Evolutionary conservation across 805 yeast genomes (phyloP).

Genomic region (Lipomyces starkeyi): DNA sequence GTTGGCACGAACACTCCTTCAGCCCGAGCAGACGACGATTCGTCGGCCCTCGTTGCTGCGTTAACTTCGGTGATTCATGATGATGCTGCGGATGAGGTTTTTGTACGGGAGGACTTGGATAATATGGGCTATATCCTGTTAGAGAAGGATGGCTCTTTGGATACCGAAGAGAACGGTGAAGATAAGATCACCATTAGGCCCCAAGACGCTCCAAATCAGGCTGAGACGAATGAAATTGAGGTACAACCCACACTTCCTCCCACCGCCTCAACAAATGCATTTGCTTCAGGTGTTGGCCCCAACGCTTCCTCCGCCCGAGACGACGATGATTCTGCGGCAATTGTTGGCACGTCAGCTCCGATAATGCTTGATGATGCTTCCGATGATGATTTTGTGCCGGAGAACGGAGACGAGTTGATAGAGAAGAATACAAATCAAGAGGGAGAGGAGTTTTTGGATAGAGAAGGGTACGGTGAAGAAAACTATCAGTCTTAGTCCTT

Average conservation of each 20-base stretch:
- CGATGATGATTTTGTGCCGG: conserved; percentile 31
- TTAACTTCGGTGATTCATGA: conserved; percentile 19
- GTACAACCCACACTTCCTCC: background rate
- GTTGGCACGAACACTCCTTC: background rate
- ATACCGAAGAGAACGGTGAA: conserved; percentile 28
- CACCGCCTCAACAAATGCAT: background rate
- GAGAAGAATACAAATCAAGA: conserved; percentile 13
- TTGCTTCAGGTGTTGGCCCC: background rate
- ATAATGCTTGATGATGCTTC: conserved; percentile 4
- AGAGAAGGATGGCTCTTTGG: conserved; percentile 32
- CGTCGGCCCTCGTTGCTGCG: conserved; percentile 24
- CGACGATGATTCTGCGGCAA: conserved; percentile 25
- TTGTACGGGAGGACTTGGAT: conserved; percentile 30
- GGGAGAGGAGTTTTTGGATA: conserved; percentile 27
- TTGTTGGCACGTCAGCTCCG: conserved; percentile 27
- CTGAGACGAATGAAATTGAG: conserved; percentile 21
- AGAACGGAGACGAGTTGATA: conserved; percentile 21
- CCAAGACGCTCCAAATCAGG: background rate
- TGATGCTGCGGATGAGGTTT: conserved; percentile 17
- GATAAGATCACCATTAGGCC: conserved; percentile 6
- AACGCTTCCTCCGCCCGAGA: conserved; percentile 4
- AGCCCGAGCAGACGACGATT: conserved; percentile 19
- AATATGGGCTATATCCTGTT: conserved; percentile 23
- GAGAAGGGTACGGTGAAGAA: conserved; percentile 17
- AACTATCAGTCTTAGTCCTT: too few relatives aligned